Evolutionary conservation across 1,284 basidiomycete genomes (phyloP).

Genomic region (Tremellales sp.): DNA sequence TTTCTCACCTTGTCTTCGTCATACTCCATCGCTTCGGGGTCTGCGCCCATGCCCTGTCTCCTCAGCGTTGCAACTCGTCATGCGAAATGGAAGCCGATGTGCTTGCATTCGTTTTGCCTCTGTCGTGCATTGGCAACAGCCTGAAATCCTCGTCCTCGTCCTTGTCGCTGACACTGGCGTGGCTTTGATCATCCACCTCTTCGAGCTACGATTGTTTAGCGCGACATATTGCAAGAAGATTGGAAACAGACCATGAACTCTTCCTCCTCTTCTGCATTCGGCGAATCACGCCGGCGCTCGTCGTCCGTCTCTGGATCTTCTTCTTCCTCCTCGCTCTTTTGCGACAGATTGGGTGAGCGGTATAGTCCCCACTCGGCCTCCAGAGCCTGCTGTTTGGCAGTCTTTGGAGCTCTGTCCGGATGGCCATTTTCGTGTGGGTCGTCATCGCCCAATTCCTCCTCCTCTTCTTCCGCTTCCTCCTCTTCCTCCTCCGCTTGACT

Average conservation of each 20-base stretch:
- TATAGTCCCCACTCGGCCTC: constrained; percentile 29
- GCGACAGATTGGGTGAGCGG: constrained; percentile 2
- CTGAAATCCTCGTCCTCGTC: constrained; percentile 55
- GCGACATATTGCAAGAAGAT: background rate
- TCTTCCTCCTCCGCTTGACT: constrained; percentile 36
- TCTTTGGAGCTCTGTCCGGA: constrained; percentile 2
- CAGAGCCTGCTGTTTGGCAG: constrained; percentile 10
- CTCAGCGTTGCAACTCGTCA: background rate
- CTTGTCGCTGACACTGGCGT: background rate
- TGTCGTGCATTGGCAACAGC: constrained; percentile 8
- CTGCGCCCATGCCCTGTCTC: constrained; percentile 67
- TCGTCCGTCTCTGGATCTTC: constrained; percentile 18
- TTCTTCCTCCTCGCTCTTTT: constrained; percentile 8
- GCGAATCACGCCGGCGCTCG: constrained; percentile 8
- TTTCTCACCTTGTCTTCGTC: constrained; percentile 58
- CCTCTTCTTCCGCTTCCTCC: constrained; percentile 23
- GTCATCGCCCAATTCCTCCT: constrained; percentile 38
- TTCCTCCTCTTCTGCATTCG: background rate
- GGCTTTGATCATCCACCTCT: background rate
- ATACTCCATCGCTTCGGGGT: constrained; percentile 63
- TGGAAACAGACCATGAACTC: background rate
- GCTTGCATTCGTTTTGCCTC: constrained; percentile 13
- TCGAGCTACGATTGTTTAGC: background rate
- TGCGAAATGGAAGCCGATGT: background rate
- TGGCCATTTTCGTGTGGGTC: constrained; percentile 29